A percentile compares a stretch with the other conserved stretches of the same genome.
Evolutionary conservation across 2,329 filamentous ascomycete species (phyloP).

Genomic region (Periconia sp.): DNA sequence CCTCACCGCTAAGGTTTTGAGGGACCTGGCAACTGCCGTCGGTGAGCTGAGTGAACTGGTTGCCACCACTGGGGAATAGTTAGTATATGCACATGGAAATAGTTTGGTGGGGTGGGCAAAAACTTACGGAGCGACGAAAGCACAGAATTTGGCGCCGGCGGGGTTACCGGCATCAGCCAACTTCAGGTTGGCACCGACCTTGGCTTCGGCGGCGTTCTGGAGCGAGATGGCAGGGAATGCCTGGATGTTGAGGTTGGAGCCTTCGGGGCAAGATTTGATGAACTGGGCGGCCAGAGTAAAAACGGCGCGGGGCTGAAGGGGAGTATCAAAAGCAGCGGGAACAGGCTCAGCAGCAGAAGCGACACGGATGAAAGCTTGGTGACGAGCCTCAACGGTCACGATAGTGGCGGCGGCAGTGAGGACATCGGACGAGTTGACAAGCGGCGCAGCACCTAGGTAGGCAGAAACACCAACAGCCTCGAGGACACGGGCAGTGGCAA

Average conservation of each 20-base stretch:
- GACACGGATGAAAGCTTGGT: constrained; percentile 71
- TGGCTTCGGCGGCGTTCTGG: constrained; percentile 52
- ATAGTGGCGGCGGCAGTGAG: constrained; percentile 70
- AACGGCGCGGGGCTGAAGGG: constrained; percentile 67
- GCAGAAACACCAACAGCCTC: constrained; percentile 76
- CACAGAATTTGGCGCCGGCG: constrained; percentile 60
- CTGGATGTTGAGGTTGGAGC: constrained; percentile 63
- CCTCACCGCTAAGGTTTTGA: constrained; percentile 62
- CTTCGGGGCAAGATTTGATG: constrained; percentile 69
- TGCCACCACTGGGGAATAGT: constrained; percentile 31
- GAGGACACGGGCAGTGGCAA: constrained; percentile 68
- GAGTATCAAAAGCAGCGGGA: constrained; percentile 69
- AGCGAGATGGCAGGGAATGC: constrained; percentile 62
- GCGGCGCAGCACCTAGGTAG: constrained; percentile 68
- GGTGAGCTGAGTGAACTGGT: constrained; percentile 59
- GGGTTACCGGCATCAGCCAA: constrained; percentile 40
- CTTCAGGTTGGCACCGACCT: constrained; percentile 42
- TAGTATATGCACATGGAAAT: constrained; percentile 14
- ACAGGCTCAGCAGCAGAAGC: constrained; percentile 61
- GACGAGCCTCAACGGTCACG: constrained; percentile 71
- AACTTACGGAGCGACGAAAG: constrained; percentile 64
- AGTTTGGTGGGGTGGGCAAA: constrained; percentile 15
- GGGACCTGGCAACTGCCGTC: constrained; percentile 63
- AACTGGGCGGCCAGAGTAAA: constrained; percentile 75
- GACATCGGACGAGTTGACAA: constrained; percentile 61